phyloP scores from a whole-genome alignment of 1,284 basidiomycete genomes.

The Schizophyllum amplum region DNA sequence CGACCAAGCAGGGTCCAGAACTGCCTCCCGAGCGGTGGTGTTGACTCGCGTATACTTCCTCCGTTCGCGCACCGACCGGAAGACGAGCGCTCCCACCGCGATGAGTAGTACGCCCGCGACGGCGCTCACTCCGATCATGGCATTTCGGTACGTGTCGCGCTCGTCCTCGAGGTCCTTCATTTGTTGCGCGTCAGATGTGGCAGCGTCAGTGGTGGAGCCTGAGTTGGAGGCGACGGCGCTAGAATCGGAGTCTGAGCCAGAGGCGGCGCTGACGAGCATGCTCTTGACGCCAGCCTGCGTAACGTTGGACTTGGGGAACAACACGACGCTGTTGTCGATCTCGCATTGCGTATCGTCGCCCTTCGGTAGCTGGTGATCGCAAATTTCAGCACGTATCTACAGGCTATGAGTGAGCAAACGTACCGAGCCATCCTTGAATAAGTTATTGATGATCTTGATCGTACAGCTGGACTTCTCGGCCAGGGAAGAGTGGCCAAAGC shows the following conservation, averaged over 20 bases:
- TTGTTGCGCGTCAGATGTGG: not conserved
- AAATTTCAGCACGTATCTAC: too few relatives aligned
- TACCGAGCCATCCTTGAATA: not conserved
- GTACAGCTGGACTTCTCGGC: not conserved
- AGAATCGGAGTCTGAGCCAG: too few relatives aligned
- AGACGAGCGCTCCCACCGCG: not conserved
- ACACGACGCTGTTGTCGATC: not conserved
- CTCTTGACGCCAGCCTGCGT: not conserved
- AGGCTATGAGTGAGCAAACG: too few relatives aligned
- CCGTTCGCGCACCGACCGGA: not conserved
- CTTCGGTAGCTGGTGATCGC: not conserved
- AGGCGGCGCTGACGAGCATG: too few relatives aligned
- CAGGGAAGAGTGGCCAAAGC: not conserved
- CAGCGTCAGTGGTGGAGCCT: too few relatives aligned
- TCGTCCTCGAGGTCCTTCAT: not conserved
- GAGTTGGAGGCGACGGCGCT: not conserved
- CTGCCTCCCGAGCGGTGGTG: not conserved
- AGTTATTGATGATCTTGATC: not conserved
- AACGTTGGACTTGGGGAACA: not conserved
- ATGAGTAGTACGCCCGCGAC: not conserved
- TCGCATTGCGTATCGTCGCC: not conserved
- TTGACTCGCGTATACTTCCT: not conserved
- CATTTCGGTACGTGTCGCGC: not conserved
- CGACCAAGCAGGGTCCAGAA: not conserved
- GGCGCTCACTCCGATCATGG: not conserved